phyloP scores from a whole-genome alignment of 1,139 yeast genomes.

The Candida sp. region DNA sequence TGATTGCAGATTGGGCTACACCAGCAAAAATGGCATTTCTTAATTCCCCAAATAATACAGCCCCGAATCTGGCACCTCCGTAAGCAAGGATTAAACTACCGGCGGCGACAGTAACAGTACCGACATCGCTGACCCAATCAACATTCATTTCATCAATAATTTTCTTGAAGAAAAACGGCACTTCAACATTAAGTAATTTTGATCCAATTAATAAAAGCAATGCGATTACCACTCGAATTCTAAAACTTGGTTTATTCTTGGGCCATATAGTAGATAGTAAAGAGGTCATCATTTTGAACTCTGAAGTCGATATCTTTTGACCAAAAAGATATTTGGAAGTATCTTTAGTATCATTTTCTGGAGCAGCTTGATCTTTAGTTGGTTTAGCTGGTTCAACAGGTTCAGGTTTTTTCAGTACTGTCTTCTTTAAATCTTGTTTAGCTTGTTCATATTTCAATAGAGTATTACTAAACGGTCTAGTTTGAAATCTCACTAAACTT shows the following conservation, averaged over 20 bases:
- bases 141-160: slow-evolving; percentile 92
- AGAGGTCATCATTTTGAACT: slow-evolving; percentile 58
- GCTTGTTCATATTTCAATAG: background rate
- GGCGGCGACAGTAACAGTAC: slow-evolving; percentile 57
- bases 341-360: background rate
- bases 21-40: slow-evolving; percentile 94
- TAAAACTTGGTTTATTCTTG: slow-evolving; percentile 64
- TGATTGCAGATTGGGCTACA: slow-evolving; percentile 93
- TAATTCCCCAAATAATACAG: slow-evolving; percentile 90
- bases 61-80: slow-evolving; percentile 93
- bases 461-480: background rate
- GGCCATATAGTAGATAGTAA: slow-evolving; percentile 90
- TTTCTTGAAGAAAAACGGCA: slow-evolving; percentile 88
- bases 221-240: slow-evolving; percentile 74
- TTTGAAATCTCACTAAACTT: background rate
- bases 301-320: slow-evolving; percentile 39
- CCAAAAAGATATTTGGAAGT: slow-evolving; percentile 17
- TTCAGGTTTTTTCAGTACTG: background rate
- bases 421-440: background rate
- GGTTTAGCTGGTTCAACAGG: background rate
- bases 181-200: slow-evolving; percentile 87
- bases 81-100: slow-evolving; percentile 82
- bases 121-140: slow-evolving; percentile 71
- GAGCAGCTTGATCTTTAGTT: background rate
- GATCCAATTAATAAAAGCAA: slow-evolving; percentile 70